Base-by-base conservation (phyloP, 2,329 filamentous ascomycete genomes). In the Chrysosporium keratinophilum region DNA sequence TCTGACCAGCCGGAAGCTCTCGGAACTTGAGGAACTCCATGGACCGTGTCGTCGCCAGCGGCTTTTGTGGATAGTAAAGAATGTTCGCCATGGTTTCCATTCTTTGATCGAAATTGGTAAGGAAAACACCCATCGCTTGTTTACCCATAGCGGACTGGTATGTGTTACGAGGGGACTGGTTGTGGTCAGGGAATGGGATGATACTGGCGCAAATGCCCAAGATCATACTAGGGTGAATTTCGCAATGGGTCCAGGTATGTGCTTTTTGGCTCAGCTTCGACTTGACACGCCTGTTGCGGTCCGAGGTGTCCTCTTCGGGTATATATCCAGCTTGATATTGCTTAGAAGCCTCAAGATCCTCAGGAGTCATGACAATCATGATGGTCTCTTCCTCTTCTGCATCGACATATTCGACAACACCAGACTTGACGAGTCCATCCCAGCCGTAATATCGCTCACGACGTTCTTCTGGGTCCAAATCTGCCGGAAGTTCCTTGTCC, bases 81-180 rank as follows among this genome's bases (percentile, higher is more conserved):
- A 98, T 95, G 64, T 98, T 98, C 63, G 91, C 87, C 93, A 98
- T 98, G 3, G 93, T 98, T 67, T 98, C 93, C 91, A 98, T 97
- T 59, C 93, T 89, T 58, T 91, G 83, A 40, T 88, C 85, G 70
- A 95, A 98, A 68, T 98, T 98, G 11, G 94, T 98, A 54, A 98
- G 78, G 75, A 95, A 96, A 63, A 97, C 90, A 67, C 94, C 93
- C 94, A 98, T 98, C 58, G 93, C 93, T 80, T 98, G 93, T 74
- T 98, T 98, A 76, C 94, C 93, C 93, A 98, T 98, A 67, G 93
- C 93, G 64, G 91, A 96, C 74, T 97, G 91, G 71, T 96, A 98
- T 3, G 91, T 97, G 68, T 98, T 98, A 85, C 93, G 86, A 61
- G 93, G 93, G 58, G 91, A 97, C 80, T 94, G 66, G 46, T 98